These are phyloP conservation scores for Millerago galiae DNA, from an alignment of 805 yeast genomes.

Conservation along the genomic window DNA sequence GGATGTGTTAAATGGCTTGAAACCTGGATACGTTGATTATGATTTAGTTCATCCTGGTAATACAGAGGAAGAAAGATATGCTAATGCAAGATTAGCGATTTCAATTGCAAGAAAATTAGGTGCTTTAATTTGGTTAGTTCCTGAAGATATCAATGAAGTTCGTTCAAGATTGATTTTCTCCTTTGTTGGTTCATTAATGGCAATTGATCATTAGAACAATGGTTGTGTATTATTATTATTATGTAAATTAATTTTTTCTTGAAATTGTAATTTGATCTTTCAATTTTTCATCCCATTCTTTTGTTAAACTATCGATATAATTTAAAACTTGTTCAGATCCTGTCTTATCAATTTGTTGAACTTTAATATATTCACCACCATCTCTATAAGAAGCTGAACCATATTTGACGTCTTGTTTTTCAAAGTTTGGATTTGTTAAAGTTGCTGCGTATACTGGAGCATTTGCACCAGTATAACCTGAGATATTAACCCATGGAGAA, in stretches of 20 bases:
- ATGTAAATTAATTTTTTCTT: constrained; percentile 10
- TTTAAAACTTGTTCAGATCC: constrained; percentile 63
- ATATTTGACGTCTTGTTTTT: constrained; percentile 46
- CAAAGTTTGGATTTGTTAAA: constrained; percentile 40
- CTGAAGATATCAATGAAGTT: constrained; percentile 97
- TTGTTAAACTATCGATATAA: constrained; percentile 49
- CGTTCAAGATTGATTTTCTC: constrained; percentile 90
- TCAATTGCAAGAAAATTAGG: constrained; percentile 98
- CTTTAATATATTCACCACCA: constrained; percentile 61
- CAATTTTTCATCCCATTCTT: constrained; percentile 70
- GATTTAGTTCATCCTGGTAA: constrained; percentile 77
- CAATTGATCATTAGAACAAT: constrained; percentile 33
- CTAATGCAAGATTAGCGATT: constrained; percentile 94
- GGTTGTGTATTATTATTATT: background rate
- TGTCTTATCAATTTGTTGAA: constrained; percentile 49
- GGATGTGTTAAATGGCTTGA: constrained; percentile 86
- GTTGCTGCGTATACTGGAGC: constrained; percentile 70
- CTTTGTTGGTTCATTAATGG: constrained; percentile 93
- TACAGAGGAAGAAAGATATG: constrained; percentile 81
- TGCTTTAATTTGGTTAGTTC: constrained; percentile 97
- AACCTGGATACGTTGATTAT: constrained; percentile 97
- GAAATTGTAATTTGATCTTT: constrained; percentile 60
- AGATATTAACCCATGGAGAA: constrained; percentile 81
- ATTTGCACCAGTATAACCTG: constrained; percentile 85
- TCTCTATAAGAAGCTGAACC: constrained; percentile 66